phyloP scores from a whole-genome alignment of 257 asterid genomes.

The Scutellaria barbata region DNA sequence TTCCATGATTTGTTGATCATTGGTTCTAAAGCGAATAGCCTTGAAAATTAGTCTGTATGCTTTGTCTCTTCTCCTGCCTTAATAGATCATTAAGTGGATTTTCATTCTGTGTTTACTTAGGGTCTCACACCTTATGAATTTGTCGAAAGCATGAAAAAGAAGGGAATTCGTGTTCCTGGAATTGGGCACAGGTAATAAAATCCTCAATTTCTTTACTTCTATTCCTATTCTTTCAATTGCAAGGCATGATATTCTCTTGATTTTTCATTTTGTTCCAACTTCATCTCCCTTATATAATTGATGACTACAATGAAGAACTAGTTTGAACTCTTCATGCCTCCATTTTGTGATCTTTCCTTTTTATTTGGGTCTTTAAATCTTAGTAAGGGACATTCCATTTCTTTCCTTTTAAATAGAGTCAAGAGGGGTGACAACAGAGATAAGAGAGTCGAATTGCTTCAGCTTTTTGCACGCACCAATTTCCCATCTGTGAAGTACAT shows the following conservation, averaged over 20 bases:
- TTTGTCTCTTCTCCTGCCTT: slow-evolving; percentile 24
- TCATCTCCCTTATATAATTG: background rate
- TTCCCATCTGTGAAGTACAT: slow-evolving; percentile 96
- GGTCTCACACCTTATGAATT: slow-evolving; percentile 93
- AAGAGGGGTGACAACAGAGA: slow-evolving; percentile 99
- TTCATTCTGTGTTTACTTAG: slow-evolving; percentile 45
- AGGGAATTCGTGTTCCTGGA: slow-evolving; percentile 99
- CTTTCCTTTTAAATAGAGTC: slow-evolving; percentile 55
- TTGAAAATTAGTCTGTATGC: slow-evolving; percentile 5
- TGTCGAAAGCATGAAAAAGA: slow-evolving; percentile 98
- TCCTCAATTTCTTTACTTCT: slow-evolving; percentile 21
- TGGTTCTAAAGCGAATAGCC: background rate
- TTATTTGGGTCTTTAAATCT: slow-evolving; percentile 14
- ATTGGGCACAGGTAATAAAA: slow-evolving; percentile 90
- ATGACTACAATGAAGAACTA: background rate
- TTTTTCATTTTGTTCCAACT: background rate
- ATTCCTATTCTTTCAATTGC: slow-evolving; percentile 2
- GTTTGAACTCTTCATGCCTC: slow-evolving; percentile 25
- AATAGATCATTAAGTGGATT: slow-evolving; percentile 17
- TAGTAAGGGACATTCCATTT: slow-evolving; percentile 26
- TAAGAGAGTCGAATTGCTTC: slow-evolving; percentile 92
- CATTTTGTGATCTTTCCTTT: background rate
- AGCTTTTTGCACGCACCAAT: slow-evolving; percentile 78
- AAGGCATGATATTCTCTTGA: slow-evolving; percentile 5
- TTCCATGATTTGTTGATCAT: slow-evolving; percentile 28